Base-by-base conservation (phyloP, 148 eudicot genomes). In the Talinum fruticosum region DNA sequence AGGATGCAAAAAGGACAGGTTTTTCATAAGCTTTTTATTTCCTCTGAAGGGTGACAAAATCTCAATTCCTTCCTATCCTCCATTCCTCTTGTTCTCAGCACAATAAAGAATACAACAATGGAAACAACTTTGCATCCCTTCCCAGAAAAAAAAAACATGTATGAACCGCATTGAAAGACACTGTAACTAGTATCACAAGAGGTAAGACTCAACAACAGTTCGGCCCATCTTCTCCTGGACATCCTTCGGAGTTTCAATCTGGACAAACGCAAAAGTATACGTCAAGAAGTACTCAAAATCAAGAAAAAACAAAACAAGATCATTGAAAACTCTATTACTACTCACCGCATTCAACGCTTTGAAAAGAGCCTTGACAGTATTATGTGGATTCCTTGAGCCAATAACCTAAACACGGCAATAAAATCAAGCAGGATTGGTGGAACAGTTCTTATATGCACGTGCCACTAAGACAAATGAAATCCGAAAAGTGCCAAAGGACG, bases 201-300 rank as follows among this genome's bases (percentile, higher is more conserved):
- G 88, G 81, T 91, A 87, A 14, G 94, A 87, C 82, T 96, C 99
- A 5, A 91, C 99, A 16, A 96, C 99, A 57, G 94, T 90, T 75
- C 99, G 88, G 29, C 99, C 99, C 72, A 95, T 92, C 86, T 96
- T 96, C 88, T 93, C 88, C 79, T 96, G 93, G 74, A 96, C 91
- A 74, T 96, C 99, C 86, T 93, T 93, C 41, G 97, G 97, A 66
- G 93, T 93, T 85, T 96, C 97, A 76, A 96, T 85, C 97, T 96
- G 89, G 51, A 59, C 47, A 10, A 6, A 41, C 12, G 13, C 13
- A 14, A 41, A 41, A 14, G 12, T 41, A 8, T 1, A 41, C 44
- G 7, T 12, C 12, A 41, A 41, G 8, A 41, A 41, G 47, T 8
- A 41, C 14, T 41, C 47, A 41, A 41, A 41, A 41, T 41, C 47